Evolutionary conservation across 768 basidiomycete genomes (phyloP).

Genomic region (Boletus insuetus): DNA sequence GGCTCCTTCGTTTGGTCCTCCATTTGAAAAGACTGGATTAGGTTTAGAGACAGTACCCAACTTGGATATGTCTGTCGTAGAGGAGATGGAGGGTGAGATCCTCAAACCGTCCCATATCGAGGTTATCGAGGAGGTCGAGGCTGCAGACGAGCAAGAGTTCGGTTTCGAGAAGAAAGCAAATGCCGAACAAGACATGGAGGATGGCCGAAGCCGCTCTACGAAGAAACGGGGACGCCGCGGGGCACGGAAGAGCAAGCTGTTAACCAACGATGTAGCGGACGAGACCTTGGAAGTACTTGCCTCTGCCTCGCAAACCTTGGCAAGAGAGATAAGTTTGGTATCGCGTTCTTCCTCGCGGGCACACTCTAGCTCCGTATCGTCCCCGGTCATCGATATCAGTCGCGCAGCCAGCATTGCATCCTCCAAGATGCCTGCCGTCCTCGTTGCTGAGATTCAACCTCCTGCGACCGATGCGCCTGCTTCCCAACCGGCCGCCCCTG

Average conservation of each 20-base stretch:
- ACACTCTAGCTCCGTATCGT: slow-evolving; percentile 12
- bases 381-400: slow-evolving; percentile 22
- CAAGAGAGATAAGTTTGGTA: slow-evolving; percentile 76
- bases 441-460: slow-evolving; percentile 18
- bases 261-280: slow-evolving; percentile 35
- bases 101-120: slow-evolving; percentile 25
- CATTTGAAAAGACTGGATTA: slow-evolving; percentile 41
- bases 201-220: slow-evolving; percentile 51
- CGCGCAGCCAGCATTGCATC: slow-evolving; percentile 22
- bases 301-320: slow-evolving; percentile 76
- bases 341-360: slow-evolving; percentile 47
- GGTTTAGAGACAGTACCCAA: slow-evolving; percentile 50
- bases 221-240: slow-evolving; percentile 84
- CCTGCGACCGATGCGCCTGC: slow-evolving; percentile 19
- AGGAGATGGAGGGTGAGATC: slow-evolving; percentile 41
- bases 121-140: slow-evolving; percentile 37
- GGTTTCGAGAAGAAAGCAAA: slow-evolving; percentile 17
- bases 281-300: slow-evolving; percentile 70
- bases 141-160: slow-evolving; percentile 31
- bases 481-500: slow-evolving; percentile 32
- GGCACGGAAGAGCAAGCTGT: slow-evolving; percentile 68
- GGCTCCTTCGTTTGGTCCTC: slow-evolving; percentile 59
- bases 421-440: slow-evolving; percentile 42
- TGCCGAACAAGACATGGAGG: slow-evolving; percentile 33
- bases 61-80: slow-evolving; percentile 38